Evolutionary conservation across 257 asterid genomes (phyloP).

Genomic region (Catharanthus roseus): DNA sequence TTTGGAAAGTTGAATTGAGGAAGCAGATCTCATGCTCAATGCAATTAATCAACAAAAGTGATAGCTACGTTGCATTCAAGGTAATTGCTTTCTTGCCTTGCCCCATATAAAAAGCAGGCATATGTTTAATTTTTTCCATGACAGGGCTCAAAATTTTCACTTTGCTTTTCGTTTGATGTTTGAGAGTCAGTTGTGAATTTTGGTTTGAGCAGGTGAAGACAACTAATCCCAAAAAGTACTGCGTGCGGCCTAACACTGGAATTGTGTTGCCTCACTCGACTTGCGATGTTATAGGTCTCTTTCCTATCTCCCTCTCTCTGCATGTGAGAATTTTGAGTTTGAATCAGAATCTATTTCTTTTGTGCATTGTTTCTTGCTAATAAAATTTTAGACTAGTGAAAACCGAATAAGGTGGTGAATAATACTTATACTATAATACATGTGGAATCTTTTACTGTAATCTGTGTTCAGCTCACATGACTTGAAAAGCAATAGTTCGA

Average conservation of each 20-base stretch:
- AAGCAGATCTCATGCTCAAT: slow-evolving; percentile 83
- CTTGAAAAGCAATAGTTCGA: neutral
- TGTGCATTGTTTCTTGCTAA: neutral
- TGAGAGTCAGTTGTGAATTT: neutral
- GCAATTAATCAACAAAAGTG: slow-evolving; percentile 61
- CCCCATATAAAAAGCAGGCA: neutral
- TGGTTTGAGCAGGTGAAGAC: slow-evolving; percentile 70
- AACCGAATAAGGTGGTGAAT: neutral
- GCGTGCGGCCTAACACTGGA: slow-evolving; percentile 97
- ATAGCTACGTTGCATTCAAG: slow-evolving; percentile 69
- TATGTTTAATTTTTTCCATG: slow-evolving; percentile 9
- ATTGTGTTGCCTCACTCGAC: slow-evolving; percentile 75
- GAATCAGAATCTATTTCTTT: neutral
- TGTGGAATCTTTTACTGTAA: neutral
- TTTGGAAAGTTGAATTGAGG: slow-evolving; percentile 62
- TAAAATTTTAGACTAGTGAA: neutral
- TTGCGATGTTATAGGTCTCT: slow-evolving; percentile 68
- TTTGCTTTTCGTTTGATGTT: neutral
- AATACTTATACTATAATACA: neutral
- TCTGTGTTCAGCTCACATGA: neutral
- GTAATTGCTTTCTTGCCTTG: slow-evolving; percentile 27
- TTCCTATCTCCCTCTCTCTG: slow-evolving; percentile 1
- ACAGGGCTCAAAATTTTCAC: neutral
- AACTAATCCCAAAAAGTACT: slow-evolving; percentile 97
- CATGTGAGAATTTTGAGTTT: neutral